phyloP scores from a whole-genome alignment of 2,329 filamentous ascomycete genomes.

The Elsinoe arachidis region DNA sequence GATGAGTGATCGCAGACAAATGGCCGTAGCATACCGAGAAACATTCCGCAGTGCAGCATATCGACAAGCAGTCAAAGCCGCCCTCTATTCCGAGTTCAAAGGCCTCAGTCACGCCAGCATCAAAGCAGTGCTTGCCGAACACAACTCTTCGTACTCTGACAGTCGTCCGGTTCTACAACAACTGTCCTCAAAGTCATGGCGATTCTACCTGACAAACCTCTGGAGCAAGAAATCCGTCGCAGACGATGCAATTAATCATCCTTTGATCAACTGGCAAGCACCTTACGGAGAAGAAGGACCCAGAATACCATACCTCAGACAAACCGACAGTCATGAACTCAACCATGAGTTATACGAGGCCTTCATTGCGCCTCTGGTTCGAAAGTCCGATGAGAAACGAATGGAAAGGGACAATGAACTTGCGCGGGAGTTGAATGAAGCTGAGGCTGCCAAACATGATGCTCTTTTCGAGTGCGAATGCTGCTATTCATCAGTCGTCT shows the following conservation, averaged over 20 bases:
- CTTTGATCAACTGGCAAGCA: slow-evolving; percentile 54
- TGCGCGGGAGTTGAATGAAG: slow-evolving; percentile 40
- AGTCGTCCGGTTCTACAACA: slow-evolving; percentile 61
- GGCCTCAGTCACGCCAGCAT: slow-evolving; percentile 65
- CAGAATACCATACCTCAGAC: slow-evolving; percentile 52
- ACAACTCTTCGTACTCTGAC: slow-evolving; percentile 68
- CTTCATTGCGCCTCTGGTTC: slow-evolving; percentile 36
- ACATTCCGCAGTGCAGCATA: slow-evolving; percentile 60
- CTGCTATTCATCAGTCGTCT: slow-evolving; percentile 62
- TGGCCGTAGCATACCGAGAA: slow-evolving; percentile 45
- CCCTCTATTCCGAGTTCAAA: slow-evolving; percentile 67
- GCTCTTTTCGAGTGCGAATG: slow-evolving; percentile 63
- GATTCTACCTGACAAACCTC: slow-evolving; percentile 63
- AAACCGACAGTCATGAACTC: slow-evolving; percentile 53
- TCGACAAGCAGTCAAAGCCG: slow-evolving; percentile 56
- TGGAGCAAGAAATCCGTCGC: slow-evolving; percentile 54
- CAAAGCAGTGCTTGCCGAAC: slow-evolving; percentile 69
- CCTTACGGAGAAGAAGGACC: slow-evolving; percentile 41
- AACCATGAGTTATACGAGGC: slow-evolving; percentile 42
- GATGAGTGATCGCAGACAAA: neutral
- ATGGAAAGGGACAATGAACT: slow-evolving; percentile 32
- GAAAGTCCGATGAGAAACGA: slow-evolving; percentile 31
- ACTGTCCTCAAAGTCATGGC: slow-evolving; percentile 67
- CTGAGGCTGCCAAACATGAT: slow-evolving; percentile 38
- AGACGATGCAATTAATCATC: slow-evolving; percentile 51